Evolutionary conservation across 768 basidiomycete species (phyloP), one percentile per base, ranked within the genome.

Genomic region (Dendrothele bispora): DNA sequence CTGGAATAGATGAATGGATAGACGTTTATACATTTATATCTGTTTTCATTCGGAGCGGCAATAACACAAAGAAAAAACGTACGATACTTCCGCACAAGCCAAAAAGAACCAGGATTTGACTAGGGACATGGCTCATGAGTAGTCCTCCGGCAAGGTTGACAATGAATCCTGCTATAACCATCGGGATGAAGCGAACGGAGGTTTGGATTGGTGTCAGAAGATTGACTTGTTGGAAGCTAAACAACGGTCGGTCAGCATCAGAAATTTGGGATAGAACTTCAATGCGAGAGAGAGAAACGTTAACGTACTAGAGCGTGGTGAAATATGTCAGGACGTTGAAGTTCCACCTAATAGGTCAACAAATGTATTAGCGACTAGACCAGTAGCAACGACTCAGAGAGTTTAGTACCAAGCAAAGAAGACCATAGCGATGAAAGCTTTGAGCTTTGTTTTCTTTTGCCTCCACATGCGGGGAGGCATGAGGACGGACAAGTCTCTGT

Each of bases 381-480:
- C n/a, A n/a, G n/a, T n/a, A n/a, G n/a, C n/a, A n/a, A n/a, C n/a
- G n/a, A n/a, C 46, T n/a, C n/a, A n/a, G n/a, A n/a, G n/a, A n/a
- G n/a, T n/a, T n/a, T n/a, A n/a, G n/a, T 49, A 62, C 63, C 61
- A 67, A 12, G 57, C 61, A 39, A 67, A 64, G 55, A 68, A 65
- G 20, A 66, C 61, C 15, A 66, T 49, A 6, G 51, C 48, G 32
- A 66, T 53, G 24, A 66, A 50, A 26, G 57, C 53, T 11, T 52
- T 54, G 60, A 67, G 60, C 50, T 63, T 63, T 17, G 60, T 56
- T 30, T 56, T 58, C 2, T 62, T 58, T 40, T 61, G 61, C 14
- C 55, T 49, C 66, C 63, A 69, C 38, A 69, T 63, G 46, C 57
- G 56, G 34, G 63, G 61, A 20, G 67, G 66, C n/a, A 68, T 52